Base-by-base conservation (phyloP, 2,329 filamentous ascomycete genomes). In the Cladosporium sphaerospermum region DNA sequence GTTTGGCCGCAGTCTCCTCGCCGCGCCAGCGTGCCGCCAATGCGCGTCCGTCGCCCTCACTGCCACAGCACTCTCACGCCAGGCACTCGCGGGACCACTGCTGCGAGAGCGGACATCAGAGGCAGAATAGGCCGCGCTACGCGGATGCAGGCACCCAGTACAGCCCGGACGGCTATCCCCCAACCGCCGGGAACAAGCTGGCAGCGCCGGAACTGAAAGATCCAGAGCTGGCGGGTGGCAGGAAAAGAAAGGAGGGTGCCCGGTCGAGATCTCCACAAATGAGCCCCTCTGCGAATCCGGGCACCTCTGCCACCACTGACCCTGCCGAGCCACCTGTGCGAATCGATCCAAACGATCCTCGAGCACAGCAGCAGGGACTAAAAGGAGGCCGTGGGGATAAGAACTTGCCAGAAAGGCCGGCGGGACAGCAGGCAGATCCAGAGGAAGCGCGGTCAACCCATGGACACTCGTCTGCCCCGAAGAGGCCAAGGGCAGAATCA, bases 121-220 rank as follows among this genome's bases (percentile, higher is more conserved):
- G 43, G 13, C 18, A 53, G 16, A 41, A 23, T 37, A 45, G 28
- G 8, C 34, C 50, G 43, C 23, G 55, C 14, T 65, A 65, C 67
- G 71, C 72, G 54, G 75, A 80, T 70, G 71, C 71, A 33, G 73
- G 69, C 54, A 81, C 78, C 34, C 78, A 81, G 64, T 81, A 80
- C 64, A 78, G 76, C 41, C 77, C 76, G 42, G 71, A 74, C 53
- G 71, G 70, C 54, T 70, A 65, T 51, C 71, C 76, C 58, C 70
- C 75, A 55, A 75, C 75, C 50, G 70, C 65, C 46, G 57, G 54
- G 44, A 56, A 42, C 54, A 57, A 58, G 44, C 51, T 62, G 50
- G 54, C 60, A 52, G 54, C 55, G 45, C 53, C 48, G 39, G 58
- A 45, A 53, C 56, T 56, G 52, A 53, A 50, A 46, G 56, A 51